Base-by-base conservation (phyloP, 192 early-diverging fungal genomes). In the Jimgerdemannia lactiflua region DNA sequence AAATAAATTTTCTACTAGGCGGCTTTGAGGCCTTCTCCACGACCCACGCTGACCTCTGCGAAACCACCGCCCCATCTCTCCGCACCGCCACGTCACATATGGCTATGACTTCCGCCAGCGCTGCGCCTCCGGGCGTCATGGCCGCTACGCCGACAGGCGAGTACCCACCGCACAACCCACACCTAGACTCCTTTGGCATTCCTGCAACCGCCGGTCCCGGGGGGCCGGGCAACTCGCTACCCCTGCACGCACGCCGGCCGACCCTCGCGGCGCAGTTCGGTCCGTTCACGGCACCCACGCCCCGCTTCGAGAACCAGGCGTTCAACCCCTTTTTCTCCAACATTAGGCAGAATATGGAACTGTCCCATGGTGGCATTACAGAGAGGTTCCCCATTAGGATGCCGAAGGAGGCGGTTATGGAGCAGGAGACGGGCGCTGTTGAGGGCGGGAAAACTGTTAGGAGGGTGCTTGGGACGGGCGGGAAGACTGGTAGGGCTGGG, bases 301-400 rank as follows among this genome's bases (percentile, higher is more conserved):
- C 87, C 59, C 82, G 82, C 77, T 85, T 89, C 72, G 88, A 88
- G 71, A 83, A 85, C 43, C 79, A 84, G 8, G 85, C 83, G 29
- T 84, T 89, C 41, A 89, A 89, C 78, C 88, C 88, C 14, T 80
- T 89, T 64, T 89, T 89, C 77, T 85, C 87, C 8, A 89, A 87
- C 72, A 87, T 89, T 70, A 84, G 88, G 49, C 88, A 89, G 80
- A 86, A 87, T n/a, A 82, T 86, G 76, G 88, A 87, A 43, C 65
- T 89, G 66, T 82, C 79, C 64, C 77, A 78, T 76, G 82, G 82
- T 14, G 83, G 84, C 20, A 89, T 89, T 63, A 85, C 82, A 11
- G 86, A 89, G 66, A 81, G 83, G 71, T 85, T 89, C 69, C 86
- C 86, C 42, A 72, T 89, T 39, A 80, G 86, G 63, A 40, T 89